Evolutionary conservation across 169 alveolate species (phyloP), one percentile per base, ranked within the genome.

Genomic region (Cryptosporidium sp.): DNA sequence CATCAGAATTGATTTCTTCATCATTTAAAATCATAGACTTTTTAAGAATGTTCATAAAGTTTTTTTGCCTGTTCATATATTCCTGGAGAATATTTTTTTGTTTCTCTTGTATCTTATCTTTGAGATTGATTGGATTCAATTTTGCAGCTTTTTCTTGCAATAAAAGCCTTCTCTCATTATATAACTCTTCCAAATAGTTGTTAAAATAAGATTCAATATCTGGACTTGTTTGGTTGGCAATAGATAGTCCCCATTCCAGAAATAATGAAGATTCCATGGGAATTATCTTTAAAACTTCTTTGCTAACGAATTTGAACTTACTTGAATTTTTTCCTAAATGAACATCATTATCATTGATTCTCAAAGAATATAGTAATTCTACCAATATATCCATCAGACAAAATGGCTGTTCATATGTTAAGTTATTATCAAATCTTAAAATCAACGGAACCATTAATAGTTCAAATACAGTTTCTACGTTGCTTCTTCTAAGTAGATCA

Each of bases 171-270:
- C 52, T 56, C 33, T 51, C 23, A 18, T 14, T 18, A 62, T 35
- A 75, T 1, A 80, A 23, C 10, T 26, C 42, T 18, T 23, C 35
- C 35, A 80, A 1, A n/a, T 62, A 80, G 6, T 26, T 29, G 6
- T 39, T 29, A n/a, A 80, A 21, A 69, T 80, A 60, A 18, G 52
- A 23, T 6, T 44, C 51, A 14, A 80, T 65, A 2, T 65, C 51
- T 5, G 89, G 75, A 45, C 52, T 44, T 4, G 80, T 35, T 5
- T 26, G n/a, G 1, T 65, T 80, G 18, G 80, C 89, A 23, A 80
- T 80, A 7, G 89, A 42, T 26, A 80, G 23, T 4, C 89, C 75
- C 89, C 89, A 80, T 51, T 80, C 89, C 2, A 80, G 29, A 29
- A 80, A 80, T 26, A 61, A 62, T 5, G 68, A 61, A 26, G 89